Base-by-base conservation (phyloP, 2,329 filamentous ascomycete species). In the Arthrobotrys musiformis region DNA sequence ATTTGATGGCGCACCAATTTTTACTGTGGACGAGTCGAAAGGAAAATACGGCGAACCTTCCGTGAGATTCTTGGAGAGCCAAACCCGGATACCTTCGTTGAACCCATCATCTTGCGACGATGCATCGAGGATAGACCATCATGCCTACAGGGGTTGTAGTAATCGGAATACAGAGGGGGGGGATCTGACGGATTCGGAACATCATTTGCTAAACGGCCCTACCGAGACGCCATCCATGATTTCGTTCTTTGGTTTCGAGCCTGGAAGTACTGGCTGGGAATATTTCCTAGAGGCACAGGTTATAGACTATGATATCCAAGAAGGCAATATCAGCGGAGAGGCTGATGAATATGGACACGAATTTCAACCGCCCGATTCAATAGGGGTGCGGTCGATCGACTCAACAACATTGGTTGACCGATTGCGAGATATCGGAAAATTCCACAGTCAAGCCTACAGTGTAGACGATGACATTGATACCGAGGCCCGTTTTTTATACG, bases 401-500 rank as follows among this genome's bases (percentile, higher is more conserved):
- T 76, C 72, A 50, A 70, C 72, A 2, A 76, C 64, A 17, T 61
- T 76, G 48, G 28, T 76, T 33, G 72, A 76, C 35, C 64, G 72
- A 6, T 28, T 76, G 28, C 64, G 72, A n/a, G 64, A 76, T 11
- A 76, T 76, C 26, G 72, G 64, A 37, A 76, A 70, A 24, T 11
- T 70, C 9, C 72, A 76, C 40, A 30, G 30, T 2, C 64, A 66
- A 19, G 26, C 19, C 13, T 76, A 76, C 30, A 42, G 11, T 5
- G 30, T 76, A n/a, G 58, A 76, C 6, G 22, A 35, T 19, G 42
- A 66, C 22, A 11, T 76, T 26, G 72, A 76, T 22, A 33, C 37
- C 9, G 72, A 76, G 33, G 50, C 64, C n/a, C 64, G 72, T 1
- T n/a, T 33, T 1, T 40, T 81, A 42, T 85, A 85, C 75, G 83